Evolutionary conservation across 352 stramenopile genomes (phyloP).

Genomic region (Plasmopara muralis): DNA sequence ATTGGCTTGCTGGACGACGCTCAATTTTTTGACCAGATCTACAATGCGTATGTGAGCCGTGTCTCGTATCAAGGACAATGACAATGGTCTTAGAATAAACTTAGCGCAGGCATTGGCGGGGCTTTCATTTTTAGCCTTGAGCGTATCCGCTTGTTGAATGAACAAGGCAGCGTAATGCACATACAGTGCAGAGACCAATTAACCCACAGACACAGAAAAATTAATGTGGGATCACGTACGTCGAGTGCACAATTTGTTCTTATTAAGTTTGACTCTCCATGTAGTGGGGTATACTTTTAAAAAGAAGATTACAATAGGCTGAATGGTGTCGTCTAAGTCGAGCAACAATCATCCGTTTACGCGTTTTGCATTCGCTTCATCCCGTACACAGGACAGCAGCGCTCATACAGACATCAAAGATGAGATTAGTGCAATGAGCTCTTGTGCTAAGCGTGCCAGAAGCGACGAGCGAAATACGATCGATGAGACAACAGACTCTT

Average conservation of each 20-base stretch:
- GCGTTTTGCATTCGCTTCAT: conserved; percentile 45
- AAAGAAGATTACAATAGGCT: background rate
- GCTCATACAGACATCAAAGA: conserved; percentile 10
- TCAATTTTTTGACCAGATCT: conserved; percentile 86
- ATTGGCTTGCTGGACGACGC: conserved; percentile 72
- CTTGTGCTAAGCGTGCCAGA: conserved; percentile 17
- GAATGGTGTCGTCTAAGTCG: conserved; percentile 14
- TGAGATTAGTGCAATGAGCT: conserved; percentile 2
- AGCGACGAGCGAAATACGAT: background rate
- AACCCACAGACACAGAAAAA: conserved; percentile 14
- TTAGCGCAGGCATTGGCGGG: conserved; percentile 20
- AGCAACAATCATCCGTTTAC: conserved; percentile 49
- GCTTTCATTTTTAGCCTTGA: conserved; percentile 1
- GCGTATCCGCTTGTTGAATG: conserved; percentile 1
- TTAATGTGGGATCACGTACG: conserved; percentile 20
- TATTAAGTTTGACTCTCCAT: too few relatives aligned
- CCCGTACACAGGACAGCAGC: conserved; percentile 2
- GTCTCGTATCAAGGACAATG: conserved; percentile 39
- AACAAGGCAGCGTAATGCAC: conserved; percentile 2
- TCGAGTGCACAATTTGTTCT: conserved; percentile 12
- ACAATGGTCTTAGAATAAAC: conserved; percentile 19
- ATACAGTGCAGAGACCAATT: conserved; percentile 12
- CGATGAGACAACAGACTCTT: conserved; percentile 2
- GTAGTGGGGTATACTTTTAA: too few relatives aligned
- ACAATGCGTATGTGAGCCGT: conserved; percentile 75